Evolutionary conservation across 108 stramenopile species (phyloP), one percentile per base, ranked within the genome.

Genomic region (Skeletonema grethae): DNA sequence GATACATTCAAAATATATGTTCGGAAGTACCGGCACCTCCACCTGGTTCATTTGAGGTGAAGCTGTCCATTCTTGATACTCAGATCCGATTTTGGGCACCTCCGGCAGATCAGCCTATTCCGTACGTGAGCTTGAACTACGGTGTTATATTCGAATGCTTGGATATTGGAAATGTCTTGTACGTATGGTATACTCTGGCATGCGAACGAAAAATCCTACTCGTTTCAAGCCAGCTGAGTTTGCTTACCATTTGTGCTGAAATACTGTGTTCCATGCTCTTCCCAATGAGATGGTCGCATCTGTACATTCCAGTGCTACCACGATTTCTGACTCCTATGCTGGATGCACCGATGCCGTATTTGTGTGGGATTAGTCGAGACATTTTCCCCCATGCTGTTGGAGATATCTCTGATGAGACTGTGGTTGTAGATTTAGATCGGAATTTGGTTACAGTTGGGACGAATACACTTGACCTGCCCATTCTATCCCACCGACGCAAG

Each of bases 11-110:
- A 70, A 99, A 98, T 73, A 90, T 99, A 45, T 93, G 97, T 69
- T 68, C 77, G 41, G 98, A 99, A 76, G 95, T 97, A 56, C 97
- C 99, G 30, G 94, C 98, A 46, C 99, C 99, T 13, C 99, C 99
- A 8, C 95, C 93, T 0, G 97, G 97, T 11, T 80, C 89, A 28
- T 93, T 95, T 73, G 94, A 96, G 76, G 94, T 97, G 15, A 85
- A 88, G 71, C 45, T 91, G 18, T 79, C 77, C 24, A 89, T 96
- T 15, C 73, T 96, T 13, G 80, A 88, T 65, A 80, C 85, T 1
- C 84, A 75, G 55, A 88, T 97, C 67, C 76, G 94, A 31, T 93
- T 98, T 69, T 95, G 95, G 88, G 87, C 96, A 6, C 97, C 95
- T 7, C 97, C 99, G 11, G 97, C 97, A 12, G 92, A 90, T 48